phyloP scores from a whole-genome alignment of 495 filamentous ascomycete genomes.

The Penicillium flavigenum region DNA sequence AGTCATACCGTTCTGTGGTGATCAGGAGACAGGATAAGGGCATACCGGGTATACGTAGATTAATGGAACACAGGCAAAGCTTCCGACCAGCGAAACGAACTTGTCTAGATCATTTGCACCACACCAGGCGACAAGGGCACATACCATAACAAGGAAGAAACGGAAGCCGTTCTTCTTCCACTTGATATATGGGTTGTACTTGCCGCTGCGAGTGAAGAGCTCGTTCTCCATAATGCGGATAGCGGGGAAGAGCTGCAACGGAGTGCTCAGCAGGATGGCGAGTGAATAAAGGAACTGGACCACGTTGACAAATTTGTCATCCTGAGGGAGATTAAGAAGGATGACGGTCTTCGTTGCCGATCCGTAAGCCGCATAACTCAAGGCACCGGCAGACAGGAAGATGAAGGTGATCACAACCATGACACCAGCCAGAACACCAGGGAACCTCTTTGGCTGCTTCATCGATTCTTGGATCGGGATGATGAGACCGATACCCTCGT shows the following conservation, averaged over 20 bases:
- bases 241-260: constrained; percentile 93
- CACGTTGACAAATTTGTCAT: constrained; percentile 90
- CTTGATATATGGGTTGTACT: constrained; percentile 94
- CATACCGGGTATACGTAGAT: constrained; percentile 97
- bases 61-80: constrained; percentile 95
- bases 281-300: constrained; percentile 95
- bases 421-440: constrained; percentile 76
- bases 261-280: constrained; percentile 90
- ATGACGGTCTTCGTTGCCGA: constrained; percentile 94
- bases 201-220: constrained; percentile 79
- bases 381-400: constrained; percentile 85
- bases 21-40: constrained; percentile 21
- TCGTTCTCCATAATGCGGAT: constrained; percentile 74
- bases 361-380: constrained; percentile 95
- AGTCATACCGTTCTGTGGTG: constrained; percentile 5
- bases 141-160: constrained; percentile 84
- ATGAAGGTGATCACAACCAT: constrained; percentile 93
- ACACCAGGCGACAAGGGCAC: constrained; percentile 83
- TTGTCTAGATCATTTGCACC: constrained; percentile 94
- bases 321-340: constrained; percentile 92
- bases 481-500: constrained; percentile 96
- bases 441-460: constrained; percentile 84
- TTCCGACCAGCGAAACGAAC: constrained; percentile 92
- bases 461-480: constrained; percentile 98
- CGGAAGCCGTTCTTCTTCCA: constrained; percentile 98